These are phyloP conservation scores for Fallopia convolvulus DNA, from an alignment of 148 eudicot genomes.

Conservation along the genomic window DNA sequence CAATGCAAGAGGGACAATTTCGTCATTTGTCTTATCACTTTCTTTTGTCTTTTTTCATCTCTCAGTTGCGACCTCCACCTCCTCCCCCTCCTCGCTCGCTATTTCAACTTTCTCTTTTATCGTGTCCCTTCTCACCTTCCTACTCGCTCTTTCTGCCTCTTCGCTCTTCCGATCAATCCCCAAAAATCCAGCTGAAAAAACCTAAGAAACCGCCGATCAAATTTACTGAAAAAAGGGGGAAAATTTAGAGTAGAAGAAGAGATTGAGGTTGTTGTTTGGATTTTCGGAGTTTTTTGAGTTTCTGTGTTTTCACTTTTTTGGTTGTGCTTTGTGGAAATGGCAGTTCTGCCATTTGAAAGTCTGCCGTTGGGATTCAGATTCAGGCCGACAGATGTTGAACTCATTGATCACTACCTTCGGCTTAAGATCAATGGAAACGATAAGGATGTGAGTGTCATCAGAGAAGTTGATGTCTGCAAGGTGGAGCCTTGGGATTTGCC, in stretches of 20 bases:
- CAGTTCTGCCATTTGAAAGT: conserved; percentile 29
- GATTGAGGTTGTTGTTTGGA: not conserved
- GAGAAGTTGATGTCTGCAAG: conserved; percentile 87
- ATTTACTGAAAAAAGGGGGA: not conserved
- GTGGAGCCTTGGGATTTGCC: conserved; percentile 95
- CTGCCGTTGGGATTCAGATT: conserved; percentile 88
- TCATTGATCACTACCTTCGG: conserved; percentile 67
- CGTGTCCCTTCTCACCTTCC: conserved; percentile 1
- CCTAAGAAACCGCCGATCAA: not conserved
- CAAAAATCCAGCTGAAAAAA: not conserved
- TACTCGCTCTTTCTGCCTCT: not conserved
- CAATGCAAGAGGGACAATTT: not conserved
- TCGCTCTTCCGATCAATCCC: not conserved
- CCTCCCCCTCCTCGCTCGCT: not conserved
- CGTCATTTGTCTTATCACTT: not conserved
- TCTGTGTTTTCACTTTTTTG: not conserved
- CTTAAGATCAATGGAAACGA: conserved; percentile 72
- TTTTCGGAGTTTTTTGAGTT: not conserved
- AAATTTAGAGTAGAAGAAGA: not conserved
- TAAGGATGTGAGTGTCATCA: conserved; percentile 51
- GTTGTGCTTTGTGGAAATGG: conserved; percentile 17
- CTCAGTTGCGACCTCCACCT: not conserved
- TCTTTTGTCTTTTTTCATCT: not conserved
- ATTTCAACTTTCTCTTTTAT: conserved; percentile 6
- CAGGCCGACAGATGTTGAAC: conserved; percentile 82